Conservation (phyloP, 805 yeast species). For the Hanseniaspora jakobsenii region DNA sequence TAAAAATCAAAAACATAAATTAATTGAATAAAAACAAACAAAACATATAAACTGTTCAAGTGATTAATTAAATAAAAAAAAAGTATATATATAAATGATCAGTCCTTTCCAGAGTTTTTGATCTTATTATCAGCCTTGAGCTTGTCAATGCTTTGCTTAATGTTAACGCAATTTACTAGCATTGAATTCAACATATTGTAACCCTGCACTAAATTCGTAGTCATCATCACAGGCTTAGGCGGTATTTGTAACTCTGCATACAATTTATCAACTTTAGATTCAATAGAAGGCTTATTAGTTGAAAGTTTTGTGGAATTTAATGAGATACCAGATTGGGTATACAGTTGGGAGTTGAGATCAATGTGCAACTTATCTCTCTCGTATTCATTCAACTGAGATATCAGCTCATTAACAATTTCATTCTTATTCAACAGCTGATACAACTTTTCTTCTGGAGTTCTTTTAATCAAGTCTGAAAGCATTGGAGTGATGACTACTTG, state of each 20-base stretch:
- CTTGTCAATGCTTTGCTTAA: constrained; percentile 45
- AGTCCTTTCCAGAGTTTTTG: not conserved
- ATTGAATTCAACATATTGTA: constrained; percentile 6
- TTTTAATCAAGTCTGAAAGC: not conserved
- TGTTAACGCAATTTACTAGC: constrained; percentile 1
- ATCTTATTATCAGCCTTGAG: constrained; percentile 63
- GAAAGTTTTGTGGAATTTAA: constrained; percentile 70
- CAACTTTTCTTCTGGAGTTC: not conserved
- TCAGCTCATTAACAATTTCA: constrained; percentile 9
- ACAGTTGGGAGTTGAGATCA: constrained; percentile 17
- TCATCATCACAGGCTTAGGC: constrained; percentile 75
- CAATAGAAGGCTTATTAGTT: constrained; percentile 65
- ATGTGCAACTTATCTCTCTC: constrained; percentile 13
- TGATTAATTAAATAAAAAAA: not conserved
- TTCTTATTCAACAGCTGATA: constrained; percentile 3
- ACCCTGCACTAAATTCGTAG: constrained; percentile 57
- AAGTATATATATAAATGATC: not conserved
- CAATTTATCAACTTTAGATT: constrained; percentile 45
- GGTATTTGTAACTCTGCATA: constrained; percentile 73
- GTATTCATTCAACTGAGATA: constrained; percentile 4
- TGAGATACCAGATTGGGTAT: constrained; percentile 56
- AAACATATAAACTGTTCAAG: not conserved
- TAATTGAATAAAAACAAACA: too few species aligned
- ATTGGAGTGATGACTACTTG: not conserved
- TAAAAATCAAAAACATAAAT: too few species aligned